These are phyloP conservation scores for Dioscorea cayenensis DNA, from an alignment of 116 monocot genomes.

Conservation along the genomic window DNA sequence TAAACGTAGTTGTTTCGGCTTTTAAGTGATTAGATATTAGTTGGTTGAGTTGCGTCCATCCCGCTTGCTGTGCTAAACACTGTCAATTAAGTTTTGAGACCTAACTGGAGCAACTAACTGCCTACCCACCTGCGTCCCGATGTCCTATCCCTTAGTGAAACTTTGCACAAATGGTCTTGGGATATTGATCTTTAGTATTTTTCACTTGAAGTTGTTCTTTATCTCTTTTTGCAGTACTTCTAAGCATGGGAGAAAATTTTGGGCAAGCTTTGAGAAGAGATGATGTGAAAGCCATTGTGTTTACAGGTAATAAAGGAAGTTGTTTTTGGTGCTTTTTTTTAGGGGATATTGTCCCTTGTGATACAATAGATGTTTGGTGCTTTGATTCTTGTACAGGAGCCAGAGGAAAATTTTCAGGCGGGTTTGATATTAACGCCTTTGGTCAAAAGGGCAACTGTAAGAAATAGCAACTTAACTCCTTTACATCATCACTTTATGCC, in stretches of 20 bases:
- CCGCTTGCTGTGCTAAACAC: too few species aligned
- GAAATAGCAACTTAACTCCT: not conserved
- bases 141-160: too few species aligned
- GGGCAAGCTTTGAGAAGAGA: constrained; percentile 67
- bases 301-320: constrained; percentile 47
- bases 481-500: not conserved
- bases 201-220: not conserved
- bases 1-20: too few species aligned
- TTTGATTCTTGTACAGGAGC: constrained; percentile 43
- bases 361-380: not conserved
- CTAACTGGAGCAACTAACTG: too few species aligned
- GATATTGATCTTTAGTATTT: not conserved
- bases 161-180: not conserved
- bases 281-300: constrained; percentile 91
- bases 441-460: constrained; percentile 62
- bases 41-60: too few species aligned
- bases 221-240: constrained; percentile 38
- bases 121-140: too few species aligned
- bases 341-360: not conserved
- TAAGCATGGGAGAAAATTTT: constrained; percentile 64
- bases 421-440: constrained; percentile 87
- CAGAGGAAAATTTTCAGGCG: constrained; percentile 82
- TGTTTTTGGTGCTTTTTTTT: not conserved
- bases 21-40: too few species aligned
- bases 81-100: too few species aligned